These are phyloP conservation scores for Ceratocystis eucalypticola DNA, from an alignment of 2,329 filamentous ascomycete genomes.

Conservation along the genomic window DNA sequence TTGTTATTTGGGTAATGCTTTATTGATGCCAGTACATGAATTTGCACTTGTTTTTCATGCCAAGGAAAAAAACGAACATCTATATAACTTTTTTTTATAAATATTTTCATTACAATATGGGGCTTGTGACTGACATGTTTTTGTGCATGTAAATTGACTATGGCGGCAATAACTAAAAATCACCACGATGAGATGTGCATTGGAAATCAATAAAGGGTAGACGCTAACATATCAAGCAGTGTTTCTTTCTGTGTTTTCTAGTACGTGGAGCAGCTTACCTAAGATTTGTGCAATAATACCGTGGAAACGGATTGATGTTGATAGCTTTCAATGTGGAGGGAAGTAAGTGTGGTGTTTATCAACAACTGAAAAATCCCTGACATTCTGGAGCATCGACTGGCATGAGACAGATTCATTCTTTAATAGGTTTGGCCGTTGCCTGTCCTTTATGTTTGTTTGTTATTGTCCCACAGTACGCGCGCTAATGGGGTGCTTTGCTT, in stretches of 20 bases:
- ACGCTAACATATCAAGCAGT: neutral
- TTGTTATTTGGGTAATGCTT: neutral
- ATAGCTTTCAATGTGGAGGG: neutral
- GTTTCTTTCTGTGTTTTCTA: too few species aligned
- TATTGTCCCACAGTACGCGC: neutral
- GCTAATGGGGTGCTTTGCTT: neutral
- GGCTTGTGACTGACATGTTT: too few species aligned
- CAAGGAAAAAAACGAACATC: neutral
- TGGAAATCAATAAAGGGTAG: neutral
- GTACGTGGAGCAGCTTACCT: too few species aligned
- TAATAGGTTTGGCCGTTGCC: neutral
- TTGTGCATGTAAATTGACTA: too few species aligned
- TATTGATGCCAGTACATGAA: neutral
- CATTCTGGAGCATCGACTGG: neutral
- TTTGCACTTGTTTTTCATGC: neutral
- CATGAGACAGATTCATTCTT: conserved; percentile 6
- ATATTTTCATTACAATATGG: neutral
- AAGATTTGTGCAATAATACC: neutral
- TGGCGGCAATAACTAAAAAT: too few species aligned
- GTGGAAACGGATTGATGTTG: neutral
- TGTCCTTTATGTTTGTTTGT: neutral
- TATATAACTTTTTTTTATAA: neutral
- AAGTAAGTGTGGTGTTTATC: conserved; percentile 1
- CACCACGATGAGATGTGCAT: too few species aligned
- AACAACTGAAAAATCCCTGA: neutral